Base-by-base conservation (phyloP, 805 yeast genomes). In the Diddensiella transvaalensis region DNA sequence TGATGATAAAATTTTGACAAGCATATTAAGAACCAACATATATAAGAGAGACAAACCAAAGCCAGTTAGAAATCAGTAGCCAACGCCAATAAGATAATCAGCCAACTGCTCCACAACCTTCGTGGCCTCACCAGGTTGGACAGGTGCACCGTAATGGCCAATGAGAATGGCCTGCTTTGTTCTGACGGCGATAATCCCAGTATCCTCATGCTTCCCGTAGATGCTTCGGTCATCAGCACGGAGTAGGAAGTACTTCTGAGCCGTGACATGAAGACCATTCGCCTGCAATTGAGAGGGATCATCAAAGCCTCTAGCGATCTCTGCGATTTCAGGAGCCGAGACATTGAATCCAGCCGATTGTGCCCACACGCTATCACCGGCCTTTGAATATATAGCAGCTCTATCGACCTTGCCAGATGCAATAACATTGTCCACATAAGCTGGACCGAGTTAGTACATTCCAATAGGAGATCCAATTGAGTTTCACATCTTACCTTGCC, bases 311-410 rank as follows among this genome's bases (percentile, higher is more conserved):
- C 69, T 68, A 40, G 87, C 93, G 50, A 93, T 71, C 60, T 76
- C 86, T 42, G 73, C 59, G 57, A 90, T 80, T 71, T 93, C 99
- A 39, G 76, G 72, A 8, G 82, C 78, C 40, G 78, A 76, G 58
- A 90, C 77, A 30, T 72, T 65, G 51, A 87, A 79, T 36, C 79
- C 79, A 52, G 85, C 77, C 15, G 93, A 76, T 58, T 82, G 79
- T 19, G 98, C 98, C 99, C 99, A 93, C 46, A 82, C 78, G 18
- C 96, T 78, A 67, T 90, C 96, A 40, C 99, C 99, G 11, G 95
- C 96, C 58, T 86, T 84, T 6, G 97, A 90, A 70, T 86, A 90
- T 58, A 93, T 80, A 37, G 95, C 93, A 29, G 98, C 96, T 67
- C 82, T 82, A 72, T 91, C 97, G 57, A 93, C 76, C 68, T 87